Evolutionary conservation across 2,329 filamentous ascomycete genomes (phyloP).

Genomic region (Penicillium oxalicum): DNA sequence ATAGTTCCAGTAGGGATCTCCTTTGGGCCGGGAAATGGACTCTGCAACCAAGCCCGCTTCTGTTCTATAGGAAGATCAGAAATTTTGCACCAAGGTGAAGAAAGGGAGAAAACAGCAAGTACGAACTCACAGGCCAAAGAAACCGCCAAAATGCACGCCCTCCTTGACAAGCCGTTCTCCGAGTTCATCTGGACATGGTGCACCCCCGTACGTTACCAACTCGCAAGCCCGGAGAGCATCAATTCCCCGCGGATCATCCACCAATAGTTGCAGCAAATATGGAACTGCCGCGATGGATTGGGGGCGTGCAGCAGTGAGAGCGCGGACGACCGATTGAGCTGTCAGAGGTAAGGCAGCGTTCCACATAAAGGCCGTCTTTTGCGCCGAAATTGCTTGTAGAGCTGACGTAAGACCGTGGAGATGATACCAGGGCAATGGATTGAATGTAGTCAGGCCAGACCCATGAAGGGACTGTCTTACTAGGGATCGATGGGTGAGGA

Average conservation of each 20-base stretch:
- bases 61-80: slow-evolving; percentile 25
- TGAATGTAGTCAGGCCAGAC: slow-evolving; percentile 39
- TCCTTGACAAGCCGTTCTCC: slow-evolving; percentile 36
- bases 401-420: slow-evolving; percentile 40
- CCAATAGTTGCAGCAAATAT: slow-evolving; percentile 38
- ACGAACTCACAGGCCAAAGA: slow-evolving; percentile 38
- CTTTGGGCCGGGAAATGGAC: slow-evolving; percentile 35
- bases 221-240: slow-evolving; percentile 33
- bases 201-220: slow-evolving; percentile 39
- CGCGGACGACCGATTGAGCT: slow-evolving; percentile 30
- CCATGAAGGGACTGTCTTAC: slow-evolving; percentile 33
- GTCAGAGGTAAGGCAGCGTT: slow-evolving; percentile 39
- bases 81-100: background rate
- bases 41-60: slow-evolving; percentile 42
- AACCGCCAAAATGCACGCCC: slow-evolving; percentile 34
- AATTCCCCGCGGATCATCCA: slow-evolving; percentile 33
- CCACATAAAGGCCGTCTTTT: slow-evolving; percentile 39
- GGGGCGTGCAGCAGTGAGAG: slow-evolving; percentile 32
- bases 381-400: slow-evolving; percentile 42
- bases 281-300: slow-evolving; percentile 41
- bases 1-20: slow-evolving; percentile 41
- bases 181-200: slow-evolving; percentile 40
- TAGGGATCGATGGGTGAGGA: slow-evolving; percentile 39
- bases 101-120: background rate
- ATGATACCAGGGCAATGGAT: slow-evolving; percentile 43